Conservation (phyloP, 257 asterid species). For the Oldenlandia corymbosa region DNA sequence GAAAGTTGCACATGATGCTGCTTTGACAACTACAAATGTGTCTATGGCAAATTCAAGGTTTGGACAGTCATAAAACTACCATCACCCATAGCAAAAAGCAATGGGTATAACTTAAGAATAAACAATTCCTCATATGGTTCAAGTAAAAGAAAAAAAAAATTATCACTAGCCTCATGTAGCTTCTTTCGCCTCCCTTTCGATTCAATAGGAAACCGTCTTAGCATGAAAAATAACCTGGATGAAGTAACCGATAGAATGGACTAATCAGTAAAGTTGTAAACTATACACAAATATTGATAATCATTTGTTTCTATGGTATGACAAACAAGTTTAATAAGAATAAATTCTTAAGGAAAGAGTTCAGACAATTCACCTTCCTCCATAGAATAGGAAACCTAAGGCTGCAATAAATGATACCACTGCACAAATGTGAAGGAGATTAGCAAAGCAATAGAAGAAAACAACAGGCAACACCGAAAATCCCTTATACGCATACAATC, state of each 20-base stretch:
- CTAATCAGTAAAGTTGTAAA: neutral
- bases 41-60: neutral
- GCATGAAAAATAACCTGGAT: slow-evolving; percentile 79
- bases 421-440: slow-evolving; percentile 40
- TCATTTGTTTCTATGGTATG: neutral
- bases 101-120: neutral
- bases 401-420: slow-evolving; percentile 88
- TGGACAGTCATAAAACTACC: neutral
- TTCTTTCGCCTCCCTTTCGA: slow-evolving; percentile 96
- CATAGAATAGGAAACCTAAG: slow-evolving; percentile 81
- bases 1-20: neutral
- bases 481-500: slow-evolving; percentile 3
- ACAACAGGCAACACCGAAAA: slow-evolving; percentile 3
- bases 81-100: neutral
- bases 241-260: slow-evolving; percentile 5
- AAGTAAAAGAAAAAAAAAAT: neutral
- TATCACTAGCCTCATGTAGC: slow-evolving; percentile 72
- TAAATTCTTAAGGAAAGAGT: slow-evolving; percentile 10
- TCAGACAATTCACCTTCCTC: slow-evolving; percentile 68
- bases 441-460: slow-evolving; percentile 22
- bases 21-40: neutral
- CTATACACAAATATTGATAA: slow-evolving; percentile 1
- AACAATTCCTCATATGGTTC: neutral
- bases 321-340: neutral
- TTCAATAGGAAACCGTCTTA: slow-evolving; percentile 89